These are phyloP conservation scores for Fusarium incarnatum DNA, from an alignment of 2,329 filamentous ascomycete species.

Conservation along the genomic window DNA sequence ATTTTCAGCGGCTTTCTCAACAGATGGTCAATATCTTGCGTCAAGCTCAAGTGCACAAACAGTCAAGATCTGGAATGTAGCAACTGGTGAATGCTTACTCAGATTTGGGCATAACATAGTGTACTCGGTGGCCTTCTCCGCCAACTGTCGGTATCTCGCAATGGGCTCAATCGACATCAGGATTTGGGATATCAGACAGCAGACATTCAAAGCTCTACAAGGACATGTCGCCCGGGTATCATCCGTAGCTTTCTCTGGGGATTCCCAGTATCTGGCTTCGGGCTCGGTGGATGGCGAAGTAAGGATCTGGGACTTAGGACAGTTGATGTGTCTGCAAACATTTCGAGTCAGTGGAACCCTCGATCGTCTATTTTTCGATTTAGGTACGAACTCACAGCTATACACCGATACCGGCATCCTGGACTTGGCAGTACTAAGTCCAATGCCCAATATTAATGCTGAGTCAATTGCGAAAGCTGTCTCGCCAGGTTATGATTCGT, in stretches of 20 bases:
- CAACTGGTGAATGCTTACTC: rapidly evolving
- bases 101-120: rapidly evolving
- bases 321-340: rapidly evolving
- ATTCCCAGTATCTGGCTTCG: rapidly evolving
- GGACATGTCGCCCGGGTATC: no score
- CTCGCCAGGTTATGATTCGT: rapidly evolving
- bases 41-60: rapidly evolving
- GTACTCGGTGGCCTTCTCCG: rapidly evolving
- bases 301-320: rapidly evolving
- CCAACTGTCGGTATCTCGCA: rapidly evolving
- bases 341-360: rapidly evolving
- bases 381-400: rapidly evolving
- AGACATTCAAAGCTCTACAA: rapidly evolving
- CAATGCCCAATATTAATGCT: rapidly evolving
- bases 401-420: rapidly evolving
- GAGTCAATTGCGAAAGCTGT: rapidly evolving
- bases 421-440: rapidly evolving
- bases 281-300: rapidly evolving
- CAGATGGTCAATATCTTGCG: not conserved
- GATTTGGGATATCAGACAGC: rapidly evolving
- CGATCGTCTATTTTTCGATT: rapidly evolving
- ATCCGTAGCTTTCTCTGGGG: rapidly evolving
- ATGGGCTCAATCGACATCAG: rapidly evolving
- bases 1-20: not conserved
- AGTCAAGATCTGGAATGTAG: not conserved